A percentile compares a stretch with the other conserved stretches of the same genome.
Evolutionary conservation across 2,329 filamentous ascomycete genomes (phyloP).

Genomic region (Aspergillus nomiae): DNA sequence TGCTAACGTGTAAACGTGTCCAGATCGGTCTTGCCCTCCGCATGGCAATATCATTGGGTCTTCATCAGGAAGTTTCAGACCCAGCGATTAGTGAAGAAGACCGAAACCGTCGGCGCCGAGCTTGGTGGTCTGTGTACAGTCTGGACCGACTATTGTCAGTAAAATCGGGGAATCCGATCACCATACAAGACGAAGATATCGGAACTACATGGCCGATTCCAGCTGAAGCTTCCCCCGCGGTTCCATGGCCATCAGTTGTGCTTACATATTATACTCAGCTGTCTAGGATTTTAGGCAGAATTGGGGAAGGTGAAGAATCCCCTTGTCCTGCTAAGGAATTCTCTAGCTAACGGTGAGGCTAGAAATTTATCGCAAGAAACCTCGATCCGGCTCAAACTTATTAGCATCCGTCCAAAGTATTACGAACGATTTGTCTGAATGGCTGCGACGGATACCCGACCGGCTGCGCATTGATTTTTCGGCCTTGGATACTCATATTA

Average conservation of each 20-base stretch:
- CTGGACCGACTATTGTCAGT: constrained; percentile 56
- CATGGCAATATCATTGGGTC: constrained; percentile 59
- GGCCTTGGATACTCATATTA: constrained; percentile 43
- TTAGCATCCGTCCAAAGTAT: constrained; percentile 56
- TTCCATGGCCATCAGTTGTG: constrained; percentile 50
- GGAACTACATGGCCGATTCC: constrained; percentile 42
- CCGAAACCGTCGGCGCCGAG: constrained; percentile 53
- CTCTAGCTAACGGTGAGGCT: constrained; percentile 16
- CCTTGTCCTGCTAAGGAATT: too few species aligned
- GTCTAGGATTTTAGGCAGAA: constrained; percentile 55
- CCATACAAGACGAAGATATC: constrained; percentile 59
- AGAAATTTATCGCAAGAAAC: constrained; percentile 53
- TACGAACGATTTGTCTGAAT: constrained; percentile 51
- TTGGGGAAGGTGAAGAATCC: constrained; percentile 38
- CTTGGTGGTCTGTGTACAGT: constrained; percentile 62
- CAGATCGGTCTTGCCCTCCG: constrained; percentile 55
- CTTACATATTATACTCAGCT: constrained; percentile 56
- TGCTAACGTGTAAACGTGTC: not conserved
- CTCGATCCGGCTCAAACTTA: constrained; percentile 50
- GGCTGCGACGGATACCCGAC: constrained; percentile 53
- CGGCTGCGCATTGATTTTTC: constrained; percentile 53
- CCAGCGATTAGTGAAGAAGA: constrained; percentile 42
- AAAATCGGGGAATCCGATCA: constrained; percentile 58
- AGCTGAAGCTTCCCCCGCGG: constrained; percentile 16
- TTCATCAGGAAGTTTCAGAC: constrained; percentile 56